Base-by-base conservation (phyloP, 1,139 yeast genomes). In the Yamadazyma blattariae region DNA sequence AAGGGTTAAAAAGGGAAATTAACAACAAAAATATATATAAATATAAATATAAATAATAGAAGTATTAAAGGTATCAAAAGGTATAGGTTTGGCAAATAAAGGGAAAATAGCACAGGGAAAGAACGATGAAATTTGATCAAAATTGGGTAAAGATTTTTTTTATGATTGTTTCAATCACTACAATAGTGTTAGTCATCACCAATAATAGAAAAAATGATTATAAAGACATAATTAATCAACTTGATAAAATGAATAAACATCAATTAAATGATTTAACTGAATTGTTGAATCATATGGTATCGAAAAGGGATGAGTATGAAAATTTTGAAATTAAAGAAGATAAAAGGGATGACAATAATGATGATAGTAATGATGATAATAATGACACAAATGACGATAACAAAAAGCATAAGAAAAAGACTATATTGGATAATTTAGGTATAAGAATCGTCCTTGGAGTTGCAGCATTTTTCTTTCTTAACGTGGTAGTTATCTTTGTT, bases 401-500 rank as follows among this genome's bases (percentile, higher is more conserved):
- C 8, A 28, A 35, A 19, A 34, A 25, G 27, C 29, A 34, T 18
- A 26, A 27, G 21, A 21, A 30, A 23, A 29, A 33, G 25, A 7
- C 19, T 5, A 7, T 17, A 5, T 42, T 48, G 18, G 45, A 52
- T 34, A 42, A 45, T 30, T 44, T 55, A 14, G 56, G 51, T 6
- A 45, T 56, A 13, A 39, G 59, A 29, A 43, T 65, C 25, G 54
- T 55, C 15, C 50, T 66, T 37, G 70, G 54, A 9, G 46, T 65
- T 18, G 56, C 47, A 14, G 71, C 57, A 2, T 50, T 66, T 21
- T 41, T 63, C 11, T 35, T 62, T 16, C 41, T 66, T 16, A 67
- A 67, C 38, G 51, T 64, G 55, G 20, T 64, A 21, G 67, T 63
- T 24, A 67, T 67, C 26, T 44, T 54, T 22, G 46, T 67, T 29